Evolutionary conservation across 1,284 basidiomycete species (phyloP).

Genomic region (Microbotryum lychnidis-dioicae): DNA sequence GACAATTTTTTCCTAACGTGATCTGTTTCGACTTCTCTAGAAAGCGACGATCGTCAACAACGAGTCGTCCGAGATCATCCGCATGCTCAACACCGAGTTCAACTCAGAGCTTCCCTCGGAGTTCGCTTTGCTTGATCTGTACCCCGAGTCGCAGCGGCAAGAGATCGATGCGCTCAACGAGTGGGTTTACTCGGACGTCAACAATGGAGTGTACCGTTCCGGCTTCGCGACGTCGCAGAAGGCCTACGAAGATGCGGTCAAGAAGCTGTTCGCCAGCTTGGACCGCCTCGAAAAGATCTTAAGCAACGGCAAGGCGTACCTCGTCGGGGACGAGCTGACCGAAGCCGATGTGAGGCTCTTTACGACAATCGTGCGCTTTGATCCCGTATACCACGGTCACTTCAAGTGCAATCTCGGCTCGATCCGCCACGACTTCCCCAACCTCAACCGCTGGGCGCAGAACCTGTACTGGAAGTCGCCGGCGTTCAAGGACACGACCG

Average conservation of each 20-base stretch:
- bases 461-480: conserved; percentile 83
- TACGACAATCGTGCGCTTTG: conserved; percentile 68
- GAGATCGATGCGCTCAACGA: conserved; percentile 82
- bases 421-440: conserved; percentile 63
- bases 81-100: conserved; percentile 80
- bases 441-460: conserved; percentile 65
- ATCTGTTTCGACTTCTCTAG: not conserved
- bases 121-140: conserved; percentile 61
- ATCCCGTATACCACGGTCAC: conserved; percentile 68
- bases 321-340: conserved; percentile 71
- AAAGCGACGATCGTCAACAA: conserved; percentile 83
- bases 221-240: conserved; percentile 78
- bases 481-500: conserved; percentile 79
- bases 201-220: conserved; percentile 58
- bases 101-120: conserved; percentile 60
- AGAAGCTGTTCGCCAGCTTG: conserved; percentile 57
- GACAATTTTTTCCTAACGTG: not conserved
- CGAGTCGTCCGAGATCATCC: conserved; percentile 87
- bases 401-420: conserved; percentile 85
- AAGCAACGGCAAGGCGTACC: conserved; percentile 62
- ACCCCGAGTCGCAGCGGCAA: conserved; percentile 59
- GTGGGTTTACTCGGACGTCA: conserved; percentile 61
- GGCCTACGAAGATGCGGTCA: conserved; percentile 72
- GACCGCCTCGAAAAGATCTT: conserved; percentile 74
- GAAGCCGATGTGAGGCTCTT: conserved; percentile 71